Evolutionary conservation across 2,329 filamentous ascomycete genomes (phyloP), one percentile per base, ranked within the genome.

Genomic region (Aureobasidium sp.): DNA sequence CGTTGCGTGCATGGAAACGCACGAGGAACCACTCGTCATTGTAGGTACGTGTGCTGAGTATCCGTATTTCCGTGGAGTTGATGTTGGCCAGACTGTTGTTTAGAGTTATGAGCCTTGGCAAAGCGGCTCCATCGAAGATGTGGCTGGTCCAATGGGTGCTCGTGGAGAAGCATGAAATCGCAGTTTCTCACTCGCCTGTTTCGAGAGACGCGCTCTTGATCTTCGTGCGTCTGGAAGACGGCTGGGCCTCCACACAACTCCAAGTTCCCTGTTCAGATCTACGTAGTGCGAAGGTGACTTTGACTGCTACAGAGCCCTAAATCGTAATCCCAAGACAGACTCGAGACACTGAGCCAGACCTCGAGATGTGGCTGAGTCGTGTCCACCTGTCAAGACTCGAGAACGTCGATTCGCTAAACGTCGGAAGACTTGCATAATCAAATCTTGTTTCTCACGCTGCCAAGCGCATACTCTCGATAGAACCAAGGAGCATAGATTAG

Each of bases 391-490:
- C 55, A 59, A 47, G n/a, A 18, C 27, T 43, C 38, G 54, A 56
- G 25, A 56, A 23, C 54, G 18, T 43, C 54, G 15, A 59, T 59
- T 59, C 55, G 42, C 20, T 29, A 48, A 36, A 33, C 29, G 42
- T 47, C n/a, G n/a, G 29, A 59, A 36, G 29, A 50, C 25, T 50
- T 33, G 58, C 58, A 33, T 40, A 23, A 33, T 29, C 31, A 29
- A 61, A 61, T 40, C 43, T 50, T 50, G 45, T 50, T 61, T 61
- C 16, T 23, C 11, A 1, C 43, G 25, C 27, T 59, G 56, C 56
- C 56, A 48, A 59, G 56, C 42, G 56, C 42, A 25, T 45, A 33
- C 20, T n/a, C n/a, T n/a, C n/a, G 42, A 6, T 23, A 18, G n/a
- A n/a, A n/a, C n/a, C n/a, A n/a, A n/a, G n/a, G n/a, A n/a, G n/a